Conservation (phyloP, 495 filamentous ascomycete species). For the Neurospora tetrasperma region DNA sequence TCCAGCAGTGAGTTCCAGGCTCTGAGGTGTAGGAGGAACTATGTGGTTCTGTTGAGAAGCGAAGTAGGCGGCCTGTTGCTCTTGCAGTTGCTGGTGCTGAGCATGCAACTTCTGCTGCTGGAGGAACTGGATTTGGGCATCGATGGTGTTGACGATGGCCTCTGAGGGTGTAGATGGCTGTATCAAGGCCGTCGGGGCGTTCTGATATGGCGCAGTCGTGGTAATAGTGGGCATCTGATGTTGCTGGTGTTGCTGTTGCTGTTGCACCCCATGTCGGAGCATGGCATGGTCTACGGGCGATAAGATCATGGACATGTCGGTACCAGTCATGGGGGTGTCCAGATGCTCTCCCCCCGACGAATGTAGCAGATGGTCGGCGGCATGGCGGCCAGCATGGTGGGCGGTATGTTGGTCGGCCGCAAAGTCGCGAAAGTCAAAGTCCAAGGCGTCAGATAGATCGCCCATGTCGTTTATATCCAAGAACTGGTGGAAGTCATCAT, state of each 20-base stretch:
- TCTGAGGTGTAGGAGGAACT: constrained; percentile 89
- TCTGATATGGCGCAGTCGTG: constrained; percentile 27
- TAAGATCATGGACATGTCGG: constrained; percentile 30
- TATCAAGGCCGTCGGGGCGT: constrained; percentile 34
- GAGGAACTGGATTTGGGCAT: constrained; percentile 52
- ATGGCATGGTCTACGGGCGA: constrained; percentile 26
- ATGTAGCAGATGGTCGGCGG: constrained; percentile 26
- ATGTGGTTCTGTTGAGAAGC: constrained; percentile 46
- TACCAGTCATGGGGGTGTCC: constrained; percentile 42
- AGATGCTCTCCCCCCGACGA: constrained; percentile 30
- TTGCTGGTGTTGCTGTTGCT: constrained; percentile 13
- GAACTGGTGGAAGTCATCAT: constrained; percentile 48
- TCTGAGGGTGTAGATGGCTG: constrained; percentile 32
- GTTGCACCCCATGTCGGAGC: not conserved
- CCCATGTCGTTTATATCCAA: constrained; percentile 43
- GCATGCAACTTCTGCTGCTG: constrained; percentile 48
- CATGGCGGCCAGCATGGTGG: constrained; percentile 6
- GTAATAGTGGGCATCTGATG: constrained; percentile 39
- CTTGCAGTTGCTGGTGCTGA: constrained; percentile 45
- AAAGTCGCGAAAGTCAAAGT: constrained; percentile 42
- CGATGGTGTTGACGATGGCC: constrained; percentile 39
- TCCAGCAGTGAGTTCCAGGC: constrained; percentile 73
- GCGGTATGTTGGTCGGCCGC: constrained; percentile 12
- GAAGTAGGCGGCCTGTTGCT: constrained; percentile 44
- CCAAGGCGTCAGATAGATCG: constrained; percentile 32